Evolutionary conservation across 2,329 filamentous ascomycete genomes (phyloP), one percentile per base, ranked within the genome.

Genomic region (Hypocrella siamensis): DNA sequence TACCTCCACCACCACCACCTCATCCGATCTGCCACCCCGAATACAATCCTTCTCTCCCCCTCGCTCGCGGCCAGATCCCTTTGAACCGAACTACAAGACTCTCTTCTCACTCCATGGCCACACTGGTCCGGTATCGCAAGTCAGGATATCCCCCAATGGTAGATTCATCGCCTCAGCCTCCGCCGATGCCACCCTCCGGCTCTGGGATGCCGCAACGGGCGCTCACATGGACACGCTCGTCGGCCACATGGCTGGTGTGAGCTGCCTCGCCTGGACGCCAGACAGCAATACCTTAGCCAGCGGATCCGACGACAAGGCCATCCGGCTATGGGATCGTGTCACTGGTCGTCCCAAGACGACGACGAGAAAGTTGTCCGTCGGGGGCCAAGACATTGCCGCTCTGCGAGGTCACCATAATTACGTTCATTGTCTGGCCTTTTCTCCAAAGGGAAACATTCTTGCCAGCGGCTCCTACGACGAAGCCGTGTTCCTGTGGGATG

Each of bases 401-500:
- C 63, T 96, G 41, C 65, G 80, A 17, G 88, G 90, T 3, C 90
- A 98, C 47, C 85, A 94, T 54, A 96, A 92, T 56, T 96, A 96
- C 54, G 78, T 98, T 19, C 93, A 93, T 56, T 84, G 79, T 31
- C 64, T 98, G 21, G 85, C 86, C 5, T 96, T 96, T 54, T 88
- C 83, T n/a, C 90, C 90, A 2, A 96, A 94, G 53, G 90, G 90
- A 17, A 98, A 98, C 49, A 93, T 96, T 49, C 70, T 98, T 21
- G 90, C 86, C 12, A 92, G 82, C 42, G 90, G 90, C 10, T 92
- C 82, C 40, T 96, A 94, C 56, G 90, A 98, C 43, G 90, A 98
- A 60, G 90, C 90, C 4, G 84, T 98, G 0, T 94, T 93, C 41
- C 58, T 98, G 5, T 98, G 90, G 90, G 90, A 98, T 53, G 82